phyloP scores from a whole-genome alignment of 306 rosid genomes.

The Nissolia schottii region DNA sequence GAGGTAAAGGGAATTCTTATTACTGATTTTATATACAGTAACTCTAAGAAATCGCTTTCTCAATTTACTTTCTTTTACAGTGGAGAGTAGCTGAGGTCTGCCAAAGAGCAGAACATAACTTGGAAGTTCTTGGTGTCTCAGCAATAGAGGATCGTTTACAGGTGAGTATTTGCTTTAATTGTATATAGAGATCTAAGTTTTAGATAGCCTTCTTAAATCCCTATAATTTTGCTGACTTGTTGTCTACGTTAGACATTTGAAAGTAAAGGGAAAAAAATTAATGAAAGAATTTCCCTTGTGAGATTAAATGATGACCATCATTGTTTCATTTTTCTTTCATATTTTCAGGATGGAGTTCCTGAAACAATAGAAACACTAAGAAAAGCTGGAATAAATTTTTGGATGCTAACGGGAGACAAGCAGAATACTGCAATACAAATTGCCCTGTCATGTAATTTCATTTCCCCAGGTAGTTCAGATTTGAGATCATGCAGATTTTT shows the following conservation, averaged over 20 bases:
- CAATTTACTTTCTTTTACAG: slow-evolving; percentile 47
- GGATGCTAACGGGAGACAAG: slow-evolving; percentile 99
- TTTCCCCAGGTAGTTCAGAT: slow-evolving; percentile 79
- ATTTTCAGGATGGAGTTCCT: slow-evolving; percentile 91
- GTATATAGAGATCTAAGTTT: background rate
- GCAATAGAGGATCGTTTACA: slow-evolving; percentile 99
- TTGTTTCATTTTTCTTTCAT: slow-evolving; percentile 10
- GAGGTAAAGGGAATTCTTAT: slow-evolving; percentile 62
- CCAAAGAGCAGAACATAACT: slow-evolving; percentile 83
- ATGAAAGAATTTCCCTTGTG: background rate
- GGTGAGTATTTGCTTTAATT: slow-evolving; percentile 47
- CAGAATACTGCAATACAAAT: slow-evolving; percentile 95
- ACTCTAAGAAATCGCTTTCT: background rate
- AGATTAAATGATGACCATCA: background rate
- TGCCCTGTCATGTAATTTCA: slow-evolving; percentile 94
- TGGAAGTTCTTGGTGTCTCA: slow-evolving; percentile 93
- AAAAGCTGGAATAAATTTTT: slow-evolving; percentile 98
- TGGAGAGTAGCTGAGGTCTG: slow-evolving; percentile 98
- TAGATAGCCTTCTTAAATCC: background rate
- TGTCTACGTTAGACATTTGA: slow-evolving; percentile 9
- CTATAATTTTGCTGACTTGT: background rate
- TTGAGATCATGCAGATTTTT: slow-evolving; percentile 18
- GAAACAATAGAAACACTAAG: slow-evolving; percentile 88
- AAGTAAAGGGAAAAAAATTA: background rate
- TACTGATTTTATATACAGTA: slow-evolving; percentile 5